A percentile compares a stretch with the other conserved stretches of the same genome.
Evolutionary conservation across 768 basidiomycete species (phyloP).

Genomic region (Galerina sulciceps): DNA sequence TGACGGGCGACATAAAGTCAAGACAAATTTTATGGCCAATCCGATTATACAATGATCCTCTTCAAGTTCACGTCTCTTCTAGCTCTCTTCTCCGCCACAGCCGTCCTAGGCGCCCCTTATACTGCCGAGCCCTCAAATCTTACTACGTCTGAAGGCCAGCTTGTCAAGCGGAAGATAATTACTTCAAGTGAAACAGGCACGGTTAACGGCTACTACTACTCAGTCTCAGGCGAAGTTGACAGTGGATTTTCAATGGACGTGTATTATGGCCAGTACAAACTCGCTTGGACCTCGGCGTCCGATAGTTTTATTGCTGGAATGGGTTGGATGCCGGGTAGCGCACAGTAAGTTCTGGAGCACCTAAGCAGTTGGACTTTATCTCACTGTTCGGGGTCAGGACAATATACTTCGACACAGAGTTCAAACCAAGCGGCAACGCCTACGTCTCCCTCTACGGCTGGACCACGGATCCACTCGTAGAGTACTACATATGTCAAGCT

Average conservation of each 20-base stretch:
- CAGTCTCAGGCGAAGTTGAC: slow-evolving; percentile 1
- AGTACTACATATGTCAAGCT: slow-evolving; percentile 45
- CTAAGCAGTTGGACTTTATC: background rate
- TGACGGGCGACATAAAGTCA: background rate
- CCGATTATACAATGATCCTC: background rate
- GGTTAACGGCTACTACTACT: slow-evolving; percentile 1
- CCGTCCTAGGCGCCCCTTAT: background rate
- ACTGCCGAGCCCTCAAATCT: background rate
- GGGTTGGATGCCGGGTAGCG: slow-evolving; percentile 39
- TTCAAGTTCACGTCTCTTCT: slow-evolving; percentile 4
- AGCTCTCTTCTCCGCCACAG: slow-evolving; percentile 4
- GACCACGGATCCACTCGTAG: slow-evolving; percentile 44
- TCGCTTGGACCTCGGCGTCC: slow-evolving; percentile 1
- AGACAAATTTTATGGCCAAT: background rate
- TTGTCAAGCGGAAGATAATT: background rate
- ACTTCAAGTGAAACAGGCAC: slow-evolving; percentile 3
- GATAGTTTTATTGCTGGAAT: slow-evolving; percentile 11
- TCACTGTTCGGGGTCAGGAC: slow-evolving; percentile 20
- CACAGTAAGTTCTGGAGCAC: slow-evolving; percentile 19
- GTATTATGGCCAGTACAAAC: slow-evolving; percentile 5
- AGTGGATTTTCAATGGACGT: slow-evolving; percentile 7
- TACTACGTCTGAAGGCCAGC: background rate
- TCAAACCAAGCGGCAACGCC: slow-evolving; percentile 36
- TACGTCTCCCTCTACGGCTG: slow-evolving; percentile 49
- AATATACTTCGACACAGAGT: slow-evolving; percentile 36